A percentile compares a stretch with the other conserved stretches of the same genome.
These are phyloP conservation scores for Clonostachys chloroleuca DNA, from an alignment of 2,329 filamentous ascomycete species.

Conservation along the genomic window DNA sequence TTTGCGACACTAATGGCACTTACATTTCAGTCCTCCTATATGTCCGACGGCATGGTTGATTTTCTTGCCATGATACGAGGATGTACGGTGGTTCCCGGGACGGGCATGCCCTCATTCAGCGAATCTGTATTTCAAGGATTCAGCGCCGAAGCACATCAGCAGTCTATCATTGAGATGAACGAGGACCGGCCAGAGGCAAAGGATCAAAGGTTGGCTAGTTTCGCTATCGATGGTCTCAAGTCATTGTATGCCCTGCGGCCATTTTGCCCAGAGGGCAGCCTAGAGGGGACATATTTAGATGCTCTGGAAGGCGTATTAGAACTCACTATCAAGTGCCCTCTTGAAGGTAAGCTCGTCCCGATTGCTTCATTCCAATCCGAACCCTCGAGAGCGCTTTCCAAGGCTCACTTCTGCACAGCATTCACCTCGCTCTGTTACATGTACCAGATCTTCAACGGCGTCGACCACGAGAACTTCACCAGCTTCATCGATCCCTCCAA, in stretches of 20 bases:
- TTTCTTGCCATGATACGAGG: slow-evolving; percentile 31
- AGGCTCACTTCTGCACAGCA: neutral
- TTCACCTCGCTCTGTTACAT: neutral
- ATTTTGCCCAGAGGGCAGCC: neutral
- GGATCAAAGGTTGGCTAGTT: neutral
- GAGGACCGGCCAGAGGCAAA: neutral
- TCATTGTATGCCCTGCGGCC: neutral
- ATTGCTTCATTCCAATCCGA: neutral
- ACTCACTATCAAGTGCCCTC: neutral
- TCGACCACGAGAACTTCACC: neutral
- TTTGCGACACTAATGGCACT: slow-evolving; percentile 28
- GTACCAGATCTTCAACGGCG: neutral
- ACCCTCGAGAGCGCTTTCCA: too few species aligned
- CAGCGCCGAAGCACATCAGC: neutral
- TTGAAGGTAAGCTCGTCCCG: neutral
- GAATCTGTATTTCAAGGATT: neutral
- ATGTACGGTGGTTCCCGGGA: slow-evolving; percentile 15
- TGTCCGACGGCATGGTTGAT: slow-evolving; percentile 31
- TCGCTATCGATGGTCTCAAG: neutral
- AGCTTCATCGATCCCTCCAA: neutral
- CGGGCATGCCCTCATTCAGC: neutral
- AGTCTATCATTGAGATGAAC: neutral
- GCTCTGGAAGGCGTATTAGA: neutral
- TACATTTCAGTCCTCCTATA: slow-evolving; percentile 29
- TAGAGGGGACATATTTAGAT: neutral